Percentiles rank a stretch among this genome's conserved stretches.
These are phyloP conservation scores for Populus deltoides DNA, from an alignment of 345 rosid species.

Conservation along the genomic window DNA sequence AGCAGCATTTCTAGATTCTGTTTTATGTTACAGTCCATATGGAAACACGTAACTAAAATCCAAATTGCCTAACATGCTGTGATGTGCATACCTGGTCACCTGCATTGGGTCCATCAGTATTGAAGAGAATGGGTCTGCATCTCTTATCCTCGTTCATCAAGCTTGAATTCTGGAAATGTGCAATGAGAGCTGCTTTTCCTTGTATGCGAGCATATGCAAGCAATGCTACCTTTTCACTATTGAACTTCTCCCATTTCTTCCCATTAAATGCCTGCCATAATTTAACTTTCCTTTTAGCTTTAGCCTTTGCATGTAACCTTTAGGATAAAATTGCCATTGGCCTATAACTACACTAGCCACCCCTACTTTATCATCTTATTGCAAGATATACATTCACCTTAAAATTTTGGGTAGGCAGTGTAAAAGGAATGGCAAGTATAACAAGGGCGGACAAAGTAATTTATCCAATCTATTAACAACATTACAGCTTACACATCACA, in stretches of 20 bases:
- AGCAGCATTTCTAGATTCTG: background rate
- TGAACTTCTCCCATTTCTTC: constrained; percentile 85
- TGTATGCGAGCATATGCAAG: constrained; percentile 75
- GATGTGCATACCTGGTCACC: constrained; percentile 58
- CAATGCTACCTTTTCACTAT: constrained; percentile 72
- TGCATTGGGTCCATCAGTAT: constrained; percentile 67
- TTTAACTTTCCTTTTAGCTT: constrained; percentile 7
- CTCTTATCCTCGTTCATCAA: constrained; percentile 79
- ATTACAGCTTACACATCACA: constrained; percentile 6
- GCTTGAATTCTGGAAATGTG: constrained; percentile 85
- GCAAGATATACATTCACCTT: background rate
- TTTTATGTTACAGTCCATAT: background rate
- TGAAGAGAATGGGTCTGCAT: constrained; percentile 70
- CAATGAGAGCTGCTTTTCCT: constrained; percentile 65
- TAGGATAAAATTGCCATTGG: background rate
- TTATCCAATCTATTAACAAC: background rate
- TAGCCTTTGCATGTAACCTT: background rate
- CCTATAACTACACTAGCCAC: background rate
- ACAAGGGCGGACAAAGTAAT: background rate
- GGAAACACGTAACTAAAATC: background rate
- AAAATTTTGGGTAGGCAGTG: background rate
- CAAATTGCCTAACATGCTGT: background rate
- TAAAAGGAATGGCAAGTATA: background rate
- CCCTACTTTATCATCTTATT: background rate
- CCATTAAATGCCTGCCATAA: constrained; percentile 58